phyloP scores from a whole-genome alignment of 1,284 basidiomycete species.

The Heterobasidion occidentale region DNA sequence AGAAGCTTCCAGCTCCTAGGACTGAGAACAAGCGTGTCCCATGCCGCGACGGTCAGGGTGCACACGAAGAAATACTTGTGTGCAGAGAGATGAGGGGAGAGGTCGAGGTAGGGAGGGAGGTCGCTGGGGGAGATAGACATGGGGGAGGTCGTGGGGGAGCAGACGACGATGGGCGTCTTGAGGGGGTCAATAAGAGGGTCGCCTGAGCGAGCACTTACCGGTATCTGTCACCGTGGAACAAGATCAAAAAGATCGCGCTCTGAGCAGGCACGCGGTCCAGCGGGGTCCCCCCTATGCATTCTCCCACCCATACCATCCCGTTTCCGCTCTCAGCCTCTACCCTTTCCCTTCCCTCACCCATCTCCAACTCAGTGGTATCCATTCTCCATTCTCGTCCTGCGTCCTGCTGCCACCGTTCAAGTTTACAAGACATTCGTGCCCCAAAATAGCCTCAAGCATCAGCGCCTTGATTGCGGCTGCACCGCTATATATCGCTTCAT shows the following conservation, averaged over 20 bases:
- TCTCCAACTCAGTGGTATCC: too few species aligned
- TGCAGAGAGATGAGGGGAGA: conserved; percentile 67
- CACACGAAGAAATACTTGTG: conserved; percentile 85
- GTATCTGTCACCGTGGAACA: not conserved
- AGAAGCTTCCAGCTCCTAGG: conserved; percentile 68
- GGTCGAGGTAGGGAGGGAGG: conserved; percentile 45
- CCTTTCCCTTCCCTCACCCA: too few species aligned
- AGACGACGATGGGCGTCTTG: not conserved
- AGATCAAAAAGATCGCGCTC: not conserved
- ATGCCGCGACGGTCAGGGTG: conserved; percentile 77
- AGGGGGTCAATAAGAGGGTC: not conserved
- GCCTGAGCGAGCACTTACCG: not conserved
- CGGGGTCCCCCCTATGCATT: too few species aligned
- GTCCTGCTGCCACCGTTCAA: too few species aligned
- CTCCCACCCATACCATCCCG: too few species aligned
- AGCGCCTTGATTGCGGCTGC: too few species aligned
- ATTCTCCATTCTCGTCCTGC: too few species aligned
- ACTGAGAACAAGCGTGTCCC: conserved; percentile 77
- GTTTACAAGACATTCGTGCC: too few species aligned
- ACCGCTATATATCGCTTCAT: too few species aligned
- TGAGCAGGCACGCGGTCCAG: too few species aligned
- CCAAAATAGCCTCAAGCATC: too few species aligned
- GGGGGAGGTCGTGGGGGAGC: not conserved
- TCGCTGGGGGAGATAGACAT: conserved; percentile 15
- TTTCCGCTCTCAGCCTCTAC: too few species aligned